Evolutionary conservation across 768 basidiomycete genomes (phyloP), one percentile per base, ranked within the genome.

Genomic region (Daedalea quercina): DNA sequence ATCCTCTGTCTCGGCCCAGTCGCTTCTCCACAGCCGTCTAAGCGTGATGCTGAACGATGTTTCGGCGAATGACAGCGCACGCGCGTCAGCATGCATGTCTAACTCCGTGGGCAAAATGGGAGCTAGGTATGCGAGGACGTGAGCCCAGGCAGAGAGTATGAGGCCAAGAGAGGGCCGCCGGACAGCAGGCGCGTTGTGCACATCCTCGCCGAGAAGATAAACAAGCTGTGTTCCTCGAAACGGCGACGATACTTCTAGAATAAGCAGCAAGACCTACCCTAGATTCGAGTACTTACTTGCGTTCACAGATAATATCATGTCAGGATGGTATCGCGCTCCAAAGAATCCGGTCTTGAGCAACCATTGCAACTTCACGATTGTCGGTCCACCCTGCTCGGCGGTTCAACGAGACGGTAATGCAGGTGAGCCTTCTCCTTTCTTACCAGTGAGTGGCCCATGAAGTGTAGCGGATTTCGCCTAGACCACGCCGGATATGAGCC

Each of bases 401-500:
- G 1, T n/a, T 13, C 19, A 2, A 15, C 31, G 1, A 48, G 9
- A 19, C 13, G 12, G 3, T 7, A n/a, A 19, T 50, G 33, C 13
- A n/a, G 1, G 9, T n/a, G 8, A 34, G 8, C 37, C 33, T 46
- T 13, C 15, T 7, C 3, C 24, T n/a, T 12, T 50, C 69, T 23
- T 57, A 76, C 77, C 49, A 78, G 65, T 0, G 76, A 78, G 60
- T 78, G 75, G 2, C 75, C 77, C 8, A 79, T 51, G 53, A 80
- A 76, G 61, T 79, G 77, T 17, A 80, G 57, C 0, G 77, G 77
- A 2, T 56, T 58, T 28, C 63, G 54, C 19, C n/a, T 35, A 2
- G 75, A 76, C 77, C 78, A 79, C 41, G 66, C 57, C 2, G 77
- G 74, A 59, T 78, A 79, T 19, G 75, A 58, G 1, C 76, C 77